Conservation (phyloP, 495 filamentous ascomycete genomes). For the Aspergillus campestris region DNA sequence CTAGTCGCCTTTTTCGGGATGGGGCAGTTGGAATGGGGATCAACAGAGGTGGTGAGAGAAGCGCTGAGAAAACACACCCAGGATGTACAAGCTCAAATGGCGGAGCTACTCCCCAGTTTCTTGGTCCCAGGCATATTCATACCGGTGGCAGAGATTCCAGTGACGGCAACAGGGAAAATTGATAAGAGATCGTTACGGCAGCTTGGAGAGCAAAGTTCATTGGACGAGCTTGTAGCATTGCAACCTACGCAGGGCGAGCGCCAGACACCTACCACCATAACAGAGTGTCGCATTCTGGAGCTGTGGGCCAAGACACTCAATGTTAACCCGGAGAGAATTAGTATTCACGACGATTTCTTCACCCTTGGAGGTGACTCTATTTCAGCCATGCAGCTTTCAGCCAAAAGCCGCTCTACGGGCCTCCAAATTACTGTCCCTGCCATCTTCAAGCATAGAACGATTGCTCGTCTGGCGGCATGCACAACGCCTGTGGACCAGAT, state of each 20-base stretch:
- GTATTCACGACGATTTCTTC: conserved; percentile 43
- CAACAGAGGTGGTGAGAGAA: background rate
- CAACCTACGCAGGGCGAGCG: conserved; percentile 1
- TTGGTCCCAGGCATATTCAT: conserved; percentile 47
- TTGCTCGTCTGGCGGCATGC: background rate
- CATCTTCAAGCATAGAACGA: background rate
- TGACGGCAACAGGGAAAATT: conserved; percentile 40
- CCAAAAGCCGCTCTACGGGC: conserved; percentile 21
- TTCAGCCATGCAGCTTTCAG: conserved; percentile 45
- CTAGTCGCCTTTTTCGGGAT: background rate
- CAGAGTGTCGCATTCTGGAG: conserved; percentile 18
- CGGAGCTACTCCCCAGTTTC: conserved; percentile 22
- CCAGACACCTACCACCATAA: background rate
- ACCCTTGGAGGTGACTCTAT: conserved; percentile 50
- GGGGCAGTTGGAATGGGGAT: background rate
- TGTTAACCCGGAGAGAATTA: conserved; percentile 18
- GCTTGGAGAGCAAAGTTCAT: conserved; percentile 3
- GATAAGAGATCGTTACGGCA: conserved; percentile 37
- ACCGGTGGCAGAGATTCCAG: conserved; percentile 37
- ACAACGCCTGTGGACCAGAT: no score
- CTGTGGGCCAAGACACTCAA: conserved; percentile 26
- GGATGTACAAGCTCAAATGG: conserved; percentile 4
- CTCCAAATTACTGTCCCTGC: background rate
- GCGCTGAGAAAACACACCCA: background rate
- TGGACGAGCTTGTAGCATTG: background rate